Base-by-base conservation (phyloP, 1,139 yeast genomes). In the Hyphopichia wangnamkhiaoensis region DNA sequence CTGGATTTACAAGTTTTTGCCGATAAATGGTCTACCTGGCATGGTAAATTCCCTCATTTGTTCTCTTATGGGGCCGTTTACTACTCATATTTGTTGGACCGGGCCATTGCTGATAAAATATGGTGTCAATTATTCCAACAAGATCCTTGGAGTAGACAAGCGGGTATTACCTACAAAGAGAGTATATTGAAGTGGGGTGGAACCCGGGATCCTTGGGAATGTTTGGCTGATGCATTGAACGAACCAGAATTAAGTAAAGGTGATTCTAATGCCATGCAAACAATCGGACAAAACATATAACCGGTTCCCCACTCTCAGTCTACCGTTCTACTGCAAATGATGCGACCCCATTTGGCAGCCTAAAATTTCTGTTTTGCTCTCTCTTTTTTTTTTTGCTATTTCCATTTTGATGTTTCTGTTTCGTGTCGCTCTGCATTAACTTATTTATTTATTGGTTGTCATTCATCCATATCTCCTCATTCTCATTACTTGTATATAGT, bases 31-130 rank as follows among this genome's bases (percentile, higher is more conserved):
- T 82, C 95, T 1, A 82, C 83, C 20, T 91, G 98, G 96, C 95
- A 90, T 42, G 96, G 95, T 1, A 89, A 84, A 57, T 91, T 93
- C 61, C 95, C 96, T 1, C 99, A 93, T 59, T 67, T 94, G 37
- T 88, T 86, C 50, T 90, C 96, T 1, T 93, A 93, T 57, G 98
- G 98, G 0, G 88, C 97, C 0, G 89, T 93, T 0, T 93, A 93
- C 60, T 93, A 94, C 64, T 86, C 96, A 31, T 93, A 94, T 59
- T 64, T 93, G 43, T 76, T 94, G 45, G 99, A 93, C 63, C 71
- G 98, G 36, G 96, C 96, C 3, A 88, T 93, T 49, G 97, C 98
- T 0, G 82, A 89, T 27, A 81, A 83, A 52, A 77, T 93, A 3
- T 93, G 96, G 94, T 71, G 74, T 15, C 81, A 78, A 34, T 66